phyloP scores from a whole-genome alignment of 176 grass and related monocot species.

The Echinochloa phyllopogon region DNA sequence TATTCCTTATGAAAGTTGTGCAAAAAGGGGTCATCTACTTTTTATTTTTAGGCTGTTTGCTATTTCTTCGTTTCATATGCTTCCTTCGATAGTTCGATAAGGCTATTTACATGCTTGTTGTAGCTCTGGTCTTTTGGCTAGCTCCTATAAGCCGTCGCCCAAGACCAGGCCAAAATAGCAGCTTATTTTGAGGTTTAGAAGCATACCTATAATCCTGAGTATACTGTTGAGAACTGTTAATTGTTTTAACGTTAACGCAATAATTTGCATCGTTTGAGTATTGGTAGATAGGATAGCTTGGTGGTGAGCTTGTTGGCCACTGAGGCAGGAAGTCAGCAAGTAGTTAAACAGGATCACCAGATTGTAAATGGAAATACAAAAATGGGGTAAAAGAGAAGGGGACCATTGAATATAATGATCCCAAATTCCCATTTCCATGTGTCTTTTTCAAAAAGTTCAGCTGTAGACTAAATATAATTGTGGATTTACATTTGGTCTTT shows the following conservation, averaged over 20 bases:
- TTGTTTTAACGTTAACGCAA: neutral
- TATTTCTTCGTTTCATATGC: conserved; percentile 26
- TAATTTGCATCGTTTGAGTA: neutral
- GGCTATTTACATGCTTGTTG: neutral
- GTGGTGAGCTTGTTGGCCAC: neutral
- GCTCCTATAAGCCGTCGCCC: neutral
- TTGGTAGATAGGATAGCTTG: neutral
- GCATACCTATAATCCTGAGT: neutral
- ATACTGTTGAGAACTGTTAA: neutral
- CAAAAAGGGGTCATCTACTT: conserved; percentile 3
- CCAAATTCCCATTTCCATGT: neutral
- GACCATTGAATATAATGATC: neutral
- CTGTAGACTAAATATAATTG: too few relatives aligned
- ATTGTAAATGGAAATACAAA: neutral
- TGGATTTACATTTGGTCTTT: neutral
- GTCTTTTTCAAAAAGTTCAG: too few relatives aligned
- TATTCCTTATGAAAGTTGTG: conserved; percentile 9
- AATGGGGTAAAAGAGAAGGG: too few relatives aligned
- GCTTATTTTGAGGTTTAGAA: conserved; percentile 1
- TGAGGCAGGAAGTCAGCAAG: neutral
- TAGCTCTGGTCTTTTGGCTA: neutral
- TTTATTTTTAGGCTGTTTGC: neutral
- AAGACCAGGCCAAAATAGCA: neutral
- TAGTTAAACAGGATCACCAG: neutral
- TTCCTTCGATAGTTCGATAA: neutral